These are phyloP conservation scores for Drosera capensis DNA, from an alignment of 148 eudicot species.

Conservation along the genomic window DNA sequence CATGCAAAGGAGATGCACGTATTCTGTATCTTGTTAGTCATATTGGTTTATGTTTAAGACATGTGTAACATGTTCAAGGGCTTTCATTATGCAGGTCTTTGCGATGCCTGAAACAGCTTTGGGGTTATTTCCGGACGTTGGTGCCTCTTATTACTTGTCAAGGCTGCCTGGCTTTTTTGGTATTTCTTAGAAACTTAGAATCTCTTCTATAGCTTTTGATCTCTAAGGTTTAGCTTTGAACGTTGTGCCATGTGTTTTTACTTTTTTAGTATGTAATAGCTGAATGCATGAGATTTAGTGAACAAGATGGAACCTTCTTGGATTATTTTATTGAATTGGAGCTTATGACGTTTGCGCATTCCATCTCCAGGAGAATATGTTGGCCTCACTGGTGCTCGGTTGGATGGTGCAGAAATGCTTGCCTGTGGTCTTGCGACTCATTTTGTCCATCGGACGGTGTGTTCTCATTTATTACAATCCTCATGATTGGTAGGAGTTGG, in stretches of 20 bases:
- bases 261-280: no score
- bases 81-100: conserved; percentile 41
- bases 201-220: neutral
- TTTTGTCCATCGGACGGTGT: conserved; percentile 64
- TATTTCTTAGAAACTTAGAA: conserved; percentile 10
- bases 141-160: conserved; percentile 79
- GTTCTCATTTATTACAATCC: no score
- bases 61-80: neutral
- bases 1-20: no score
- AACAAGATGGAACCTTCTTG: no score
- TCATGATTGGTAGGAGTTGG: no score
- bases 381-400: conserved; percentile 73
- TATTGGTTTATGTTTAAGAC: neutral
- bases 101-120: conserved; percentile 99
- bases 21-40: neutral
- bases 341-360: neutral
- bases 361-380: conserved; percentile 64
- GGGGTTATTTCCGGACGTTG: conserved; percentile 94
- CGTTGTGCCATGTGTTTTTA: no score
- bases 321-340: neutral
- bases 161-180: conserved; percentile 95
- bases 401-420: conserved; percentile 98
- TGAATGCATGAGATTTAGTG: no score
- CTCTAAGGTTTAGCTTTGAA: no score
- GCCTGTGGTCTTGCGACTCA: conserved; percentile 97